Base-by-base conservation (phyloP, 345 rosid genomes). In the Salix dunnii region DNA sequence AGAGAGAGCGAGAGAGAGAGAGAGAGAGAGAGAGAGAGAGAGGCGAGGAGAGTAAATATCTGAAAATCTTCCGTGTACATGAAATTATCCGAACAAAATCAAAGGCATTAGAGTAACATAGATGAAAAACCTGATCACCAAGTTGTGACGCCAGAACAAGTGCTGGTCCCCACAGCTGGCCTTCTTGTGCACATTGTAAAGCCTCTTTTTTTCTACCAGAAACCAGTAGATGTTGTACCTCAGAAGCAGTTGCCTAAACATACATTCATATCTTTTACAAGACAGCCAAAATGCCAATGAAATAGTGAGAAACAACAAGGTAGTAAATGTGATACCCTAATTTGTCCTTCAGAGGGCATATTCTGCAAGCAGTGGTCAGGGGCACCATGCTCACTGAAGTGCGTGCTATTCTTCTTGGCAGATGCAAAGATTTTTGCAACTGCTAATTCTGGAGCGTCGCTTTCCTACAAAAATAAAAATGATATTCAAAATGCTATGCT, bases 101-200 rank as follows among this genome's bases (percentile, higher is more conserved):
- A 42, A 18, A 48, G 36, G 25, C 25, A 67, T 43, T 16, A 66
- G 58, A 30, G 70, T 60, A 78, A 48, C 25, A 40, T 40, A 42
- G 55, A 80, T 53, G 77, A 81, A 75, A 75, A 78, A 96, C 99
- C 98, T 96, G 97, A 69, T 96, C 87, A 35, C 98, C 99, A 77
- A 96, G 92, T 79, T 94, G 98, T 35, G 98, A 90, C 1, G 99
- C 95, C 66, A 96, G 92, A 74, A 96, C 91, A 81, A 96, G 95
- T 36, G 99, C 98, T 64, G 94, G 98, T 82, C 99, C 99, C 99
- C 99, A 96, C 78, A 96, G 83, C 84, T 89, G 95, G 74, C 99
- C 99, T 80, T 87, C 97, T 82, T 94, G 97, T 68, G 99, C 98
- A 84, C 85, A 82, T 60, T 86, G 89, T 55, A 96, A 64, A 79